A percentile compares a stretch with the other conserved stretches of the same genome.
phyloP scores from a whole-genome alignment of 163 green algal species.

The Volvox carteri region DNA sequence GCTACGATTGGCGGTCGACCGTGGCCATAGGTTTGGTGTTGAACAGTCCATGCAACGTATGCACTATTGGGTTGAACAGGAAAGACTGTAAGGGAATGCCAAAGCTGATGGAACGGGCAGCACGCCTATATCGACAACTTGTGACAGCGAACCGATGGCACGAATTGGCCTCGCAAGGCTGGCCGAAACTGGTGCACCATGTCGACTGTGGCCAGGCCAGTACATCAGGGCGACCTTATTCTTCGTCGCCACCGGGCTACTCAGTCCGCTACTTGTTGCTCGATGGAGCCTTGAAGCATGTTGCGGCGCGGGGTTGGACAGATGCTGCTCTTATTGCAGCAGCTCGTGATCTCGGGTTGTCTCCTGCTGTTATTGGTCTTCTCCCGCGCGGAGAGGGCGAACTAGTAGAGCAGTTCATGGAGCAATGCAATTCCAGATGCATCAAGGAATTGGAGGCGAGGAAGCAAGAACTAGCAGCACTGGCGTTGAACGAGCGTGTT shows the following conservation, averaged over 20 bases:
- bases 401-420: slow-evolving; percentile 63
- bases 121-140: too few relatives aligned
- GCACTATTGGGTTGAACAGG: too few relatives aligned
- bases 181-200: too few relatives aligned
- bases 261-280: not conserved
- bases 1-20: too few relatives aligned
- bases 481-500: slow-evolving; percentile 41
- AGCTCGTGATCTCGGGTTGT: slow-evolving; percentile 60
- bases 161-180: too few relatives aligned
- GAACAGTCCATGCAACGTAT: too few relatives aligned
- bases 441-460: not conserved
- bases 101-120: too few relatives aligned
- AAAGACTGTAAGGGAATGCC: too few relatives aligned
- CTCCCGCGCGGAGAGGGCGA: slow-evolving; percentile 49
- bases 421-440: slow-evolving; percentile 49
- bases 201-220: too few relatives aligned
- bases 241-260: not conserved
- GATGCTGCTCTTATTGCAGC: slow-evolving; percentile 37
- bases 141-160: too few relatives aligned
- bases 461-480: slow-evolving; percentile 2
- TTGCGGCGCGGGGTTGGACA: slow-evolving; percentile 56
- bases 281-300: slow-evolving; percentile 41
- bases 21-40: too few relatives aligned
- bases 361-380: slow-evolving; percentile 48
- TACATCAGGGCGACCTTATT: not conserved